Conservation (phyloP, 1,139 yeast genomes). For the Pichia sp. region DNA sequence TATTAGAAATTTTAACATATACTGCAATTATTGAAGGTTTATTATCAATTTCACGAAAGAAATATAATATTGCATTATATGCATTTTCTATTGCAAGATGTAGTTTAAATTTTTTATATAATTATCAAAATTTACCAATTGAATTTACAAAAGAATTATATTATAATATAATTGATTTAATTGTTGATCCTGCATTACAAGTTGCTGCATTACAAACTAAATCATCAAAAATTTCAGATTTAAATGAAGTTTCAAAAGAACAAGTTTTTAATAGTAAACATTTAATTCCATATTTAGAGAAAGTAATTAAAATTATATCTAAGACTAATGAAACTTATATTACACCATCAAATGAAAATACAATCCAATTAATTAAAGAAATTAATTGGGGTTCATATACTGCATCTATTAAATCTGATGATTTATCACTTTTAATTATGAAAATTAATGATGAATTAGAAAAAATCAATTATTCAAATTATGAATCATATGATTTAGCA, state of each 20-base stretch:
- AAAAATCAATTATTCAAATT: slow-evolving; percentile 23
- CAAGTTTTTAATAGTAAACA: slow-evolving; percentile 33
- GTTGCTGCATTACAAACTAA: slow-evolving; percentile 36
- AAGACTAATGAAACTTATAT: slow-evolving; percentile 39
- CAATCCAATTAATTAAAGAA: slow-evolving; percentile 29
- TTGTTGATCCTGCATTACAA: slow-evolving; percentile 65
- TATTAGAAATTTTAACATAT: slow-evolving; percentile 56
- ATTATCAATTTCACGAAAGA: slow-evolving; percentile 48
- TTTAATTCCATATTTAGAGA: slow-evolving; percentile 31
- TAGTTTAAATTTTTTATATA: slow-evolving; percentile 45
- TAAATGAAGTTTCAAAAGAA: slow-evolving; percentile 42
- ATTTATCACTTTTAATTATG: slow-evolving; percentile 57
- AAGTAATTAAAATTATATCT: slow-evolving; percentile 36
- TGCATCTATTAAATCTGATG: slow-evolving; percentile 67
- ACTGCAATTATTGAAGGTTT: slow-evolving; percentile 57
- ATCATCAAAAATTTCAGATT: slow-evolving; percentile 33
- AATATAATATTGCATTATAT: slow-evolving; percentile 49
- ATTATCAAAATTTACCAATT: slow-evolving; percentile 18
- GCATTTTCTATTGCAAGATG: slow-evolving; percentile 58
- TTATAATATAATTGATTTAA: slow-evolving; percentile 50
- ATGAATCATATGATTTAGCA: slow-evolving; percentile 40
- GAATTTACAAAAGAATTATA: slow-evolving; percentile 36
- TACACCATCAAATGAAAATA: slow-evolving; percentile 29
- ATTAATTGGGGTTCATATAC: slow-evolving; percentile 68
- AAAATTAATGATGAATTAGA: slow-evolving; percentile 29